Evolutionary conservation across 164 flowering plant species (phyloP), one percentile per base, ranked within the genome.

Genomic region (Stephania yunnanensis): DNA sequence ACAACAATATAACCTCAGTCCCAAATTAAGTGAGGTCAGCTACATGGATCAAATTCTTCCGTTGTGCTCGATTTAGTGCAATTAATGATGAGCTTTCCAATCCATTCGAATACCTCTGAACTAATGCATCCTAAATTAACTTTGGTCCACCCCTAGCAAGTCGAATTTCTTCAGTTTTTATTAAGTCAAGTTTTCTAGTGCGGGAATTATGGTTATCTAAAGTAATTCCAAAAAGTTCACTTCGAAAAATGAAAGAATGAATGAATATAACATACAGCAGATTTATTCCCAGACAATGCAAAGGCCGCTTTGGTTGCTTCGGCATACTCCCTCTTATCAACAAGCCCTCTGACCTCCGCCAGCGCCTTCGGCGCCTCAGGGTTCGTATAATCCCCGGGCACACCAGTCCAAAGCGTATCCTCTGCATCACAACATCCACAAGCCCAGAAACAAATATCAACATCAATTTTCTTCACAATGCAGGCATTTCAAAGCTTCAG

Each of bases 331-430:
- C 89, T 92, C 46, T 79, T 76, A 75, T 91, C 88, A 71, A 95
- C 97, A 75, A 95, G 95, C 53, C 86, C 82, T 73, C 99, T 86
- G 68, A 93, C 97, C 80, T 83, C 81, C n/a, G 87, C 64, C 50
- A 95, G 75, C 29, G 88, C 91, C 67, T 80, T 80, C 8, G 94
- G 95, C 42, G 88, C 96, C 63, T 83, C 76, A 1, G 96, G 89
- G 72, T 90, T 80, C 5, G 92, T 85, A 70, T 92, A 95, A 74
- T 90, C 71, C 29, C 88, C 92, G 19, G 99, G 99, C 78, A 52
- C 82, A 70, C 99, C 97, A 25, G 99, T 95, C 99, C 99, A 95
- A 10, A 95, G 89, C 1, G 99, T 93, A 80, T 87, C 92, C 76
- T 90, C 94, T 90, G 44, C 80, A 77, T 25, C 25, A 25, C 25